Conservation (phyloP, 2,329 filamentous ascomycete species). For the Alternaria ventricosa region DNA sequence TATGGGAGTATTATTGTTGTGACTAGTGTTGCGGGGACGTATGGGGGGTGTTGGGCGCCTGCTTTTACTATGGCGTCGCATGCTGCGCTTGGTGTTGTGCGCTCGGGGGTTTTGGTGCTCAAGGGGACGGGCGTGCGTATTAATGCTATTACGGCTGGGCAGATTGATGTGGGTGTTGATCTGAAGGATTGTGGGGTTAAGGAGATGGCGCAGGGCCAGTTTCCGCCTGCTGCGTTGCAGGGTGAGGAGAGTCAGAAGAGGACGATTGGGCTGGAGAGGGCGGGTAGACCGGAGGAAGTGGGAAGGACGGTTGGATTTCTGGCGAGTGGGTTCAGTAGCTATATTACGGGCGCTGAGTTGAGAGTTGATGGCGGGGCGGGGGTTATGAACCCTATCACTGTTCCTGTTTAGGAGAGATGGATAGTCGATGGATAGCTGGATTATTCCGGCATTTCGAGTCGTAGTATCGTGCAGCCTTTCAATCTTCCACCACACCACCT, state of each 20-base stretch:
- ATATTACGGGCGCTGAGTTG: slow-evolving; percentile 67
- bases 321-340: slow-evolving; percentile 67
- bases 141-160: slow-evolving; percentile 59
- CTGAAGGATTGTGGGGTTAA: slow-evolving; percentile 48
- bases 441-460: accelerated
- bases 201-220: slow-evolving; percentile 59
- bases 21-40: slow-evolving; percentile 62
- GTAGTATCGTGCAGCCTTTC: neutral
- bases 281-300: slow-evolving; percentile 65
- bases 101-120: slow-evolving; percentile 63
- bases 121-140: slow-evolving; percentile 66
- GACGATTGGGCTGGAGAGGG: slow-evolving; percentile 64
- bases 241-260: slow-evolving; percentile 56
- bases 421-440: neutral
- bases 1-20: slow-evolving; percentile 71
- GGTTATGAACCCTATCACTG: slow-evolving; percentile 50
- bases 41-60: slow-evolving; percentile 66
- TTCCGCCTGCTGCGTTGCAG: slow-evolving; percentile 63
- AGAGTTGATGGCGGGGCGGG: slow-evolving; percentile 67
- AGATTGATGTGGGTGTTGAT: slow-evolving; percentile 56
- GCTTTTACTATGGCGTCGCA: slow-evolving; percentile 67
- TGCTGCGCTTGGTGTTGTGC: slow-evolving; percentile 67
- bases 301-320: slow-evolving; percentile 67
- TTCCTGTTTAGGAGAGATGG: slow-evolving; percentile 34
- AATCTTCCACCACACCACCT: neutral